phyloP scores from a whole-genome alignment of 169 alveolate species.

The Amoebophrya sp. region DNA sequence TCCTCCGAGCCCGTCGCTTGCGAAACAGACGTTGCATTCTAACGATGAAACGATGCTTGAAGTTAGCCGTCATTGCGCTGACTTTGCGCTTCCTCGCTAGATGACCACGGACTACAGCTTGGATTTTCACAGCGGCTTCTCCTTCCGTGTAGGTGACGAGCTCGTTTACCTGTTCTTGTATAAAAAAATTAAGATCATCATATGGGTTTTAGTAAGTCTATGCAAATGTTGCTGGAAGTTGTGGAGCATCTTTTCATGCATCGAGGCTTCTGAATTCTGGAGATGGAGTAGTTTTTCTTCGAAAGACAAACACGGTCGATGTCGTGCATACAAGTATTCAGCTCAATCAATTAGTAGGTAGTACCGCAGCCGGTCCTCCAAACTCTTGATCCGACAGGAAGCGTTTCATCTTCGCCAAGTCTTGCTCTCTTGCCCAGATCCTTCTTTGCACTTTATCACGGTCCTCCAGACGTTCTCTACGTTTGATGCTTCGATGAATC shows the following conservation, averaged over 20 bases:
- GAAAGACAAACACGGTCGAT: too few species aligned
- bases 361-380: not conserved
- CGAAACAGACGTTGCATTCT: not conserved
- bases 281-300: too few species aligned
- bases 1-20: not conserved
- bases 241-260: too few species aligned
- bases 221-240: too few species aligned
- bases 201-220: too few species aligned
- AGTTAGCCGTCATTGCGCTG: not conserved
- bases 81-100: not conserved
- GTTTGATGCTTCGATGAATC: not conserved
- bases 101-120: not conserved
- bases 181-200: too few species aligned
- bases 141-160: not conserved
- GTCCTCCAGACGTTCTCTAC: not conserved
- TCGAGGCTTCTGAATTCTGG: too few species aligned
- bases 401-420: not conserved
- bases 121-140: not conserved
- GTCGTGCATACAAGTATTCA: too few species aligned
- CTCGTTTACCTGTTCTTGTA: too few species aligned
- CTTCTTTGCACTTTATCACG: not conserved
- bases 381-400: not conserved
- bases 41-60: conserved; percentile 7
- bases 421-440: not conserved
- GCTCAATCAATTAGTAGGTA: too few species aligned